phyloP scores from a whole-genome alignment of 345 rosid genomes.

The Geranium rotundifolium region DNA sequence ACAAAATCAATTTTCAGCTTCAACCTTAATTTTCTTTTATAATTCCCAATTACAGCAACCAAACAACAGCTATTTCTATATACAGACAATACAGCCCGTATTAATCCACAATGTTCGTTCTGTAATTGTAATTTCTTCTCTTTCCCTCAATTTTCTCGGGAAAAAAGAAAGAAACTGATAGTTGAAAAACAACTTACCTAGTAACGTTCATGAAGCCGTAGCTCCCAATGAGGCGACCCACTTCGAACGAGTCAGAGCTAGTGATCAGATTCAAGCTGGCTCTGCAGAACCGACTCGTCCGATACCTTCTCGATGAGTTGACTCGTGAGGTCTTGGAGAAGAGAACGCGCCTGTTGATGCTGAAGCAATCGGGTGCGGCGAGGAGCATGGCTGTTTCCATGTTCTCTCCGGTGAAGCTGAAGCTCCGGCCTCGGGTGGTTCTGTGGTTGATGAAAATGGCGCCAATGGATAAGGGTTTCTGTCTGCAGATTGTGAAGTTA shows the following conservation, averaged over 20 bases:
- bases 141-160: not conserved
- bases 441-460: not conserved
- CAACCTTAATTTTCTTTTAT: not conserved
- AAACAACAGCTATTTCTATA: not conserved
- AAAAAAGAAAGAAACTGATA: not conserved
- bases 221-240: constrained; percentile 80
- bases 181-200: constrained; percentile 30
- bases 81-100: too few species aligned
- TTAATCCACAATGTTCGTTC: too few species aligned
- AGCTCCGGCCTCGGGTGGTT: not conserved
- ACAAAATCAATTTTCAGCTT: not conserved
- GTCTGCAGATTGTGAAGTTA: not conserved
- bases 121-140: not conserved
- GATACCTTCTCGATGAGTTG: constrained; percentile 7
- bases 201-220: constrained; percentile 90
- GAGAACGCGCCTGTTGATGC: constrained; percentile 5
- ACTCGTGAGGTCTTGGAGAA: constrained; percentile 13
- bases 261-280: constrained; percentile 59
- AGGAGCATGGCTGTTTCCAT: constrained; percentile 12
- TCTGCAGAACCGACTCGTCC: constrained; percentile 29
- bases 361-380: constrained; percentile 12
- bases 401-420: not conserved
- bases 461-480: not conserved
- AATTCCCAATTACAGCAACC: not conserved
- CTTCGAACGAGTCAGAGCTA: constrained; percentile 71